Evolutionary conservation across 2,329 filamentous ascomycete genomes (phyloP).

Genomic region (Chrysosphaeria jannelii): DNA sequence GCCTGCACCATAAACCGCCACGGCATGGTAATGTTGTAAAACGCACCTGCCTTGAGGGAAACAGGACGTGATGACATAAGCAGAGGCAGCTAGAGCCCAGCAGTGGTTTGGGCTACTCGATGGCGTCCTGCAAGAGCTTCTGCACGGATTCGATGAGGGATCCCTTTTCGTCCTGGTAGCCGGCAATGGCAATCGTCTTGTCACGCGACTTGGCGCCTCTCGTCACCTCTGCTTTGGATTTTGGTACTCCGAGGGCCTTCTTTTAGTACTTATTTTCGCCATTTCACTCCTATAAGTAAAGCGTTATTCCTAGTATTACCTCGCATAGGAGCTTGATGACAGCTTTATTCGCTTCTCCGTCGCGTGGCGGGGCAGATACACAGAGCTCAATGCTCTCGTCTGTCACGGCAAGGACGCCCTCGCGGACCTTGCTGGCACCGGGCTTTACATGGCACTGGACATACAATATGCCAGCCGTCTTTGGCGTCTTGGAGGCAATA

Average conservation of each 20-base stretch:
- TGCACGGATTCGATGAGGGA: no score
- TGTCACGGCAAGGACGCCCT: conserved; percentile 26
- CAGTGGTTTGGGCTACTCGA: no score
- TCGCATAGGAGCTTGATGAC: conserved; percentile 30
- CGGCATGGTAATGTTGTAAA: no score
- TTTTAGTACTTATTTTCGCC: neutral
- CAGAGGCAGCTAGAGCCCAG: no score
- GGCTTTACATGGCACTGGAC: conserved; percentile 38
- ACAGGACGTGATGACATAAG: no score
- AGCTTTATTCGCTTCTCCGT: conserved; percentile 39
- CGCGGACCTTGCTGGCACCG: conserved; percentile 26
- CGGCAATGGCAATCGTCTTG: conserved; percentile 22
- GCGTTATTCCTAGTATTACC: conserved; percentile 12
- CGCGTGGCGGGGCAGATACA: conserved; percentile 30
- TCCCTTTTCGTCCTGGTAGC: no score
- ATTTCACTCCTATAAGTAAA: neutral
- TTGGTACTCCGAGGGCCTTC: conserved; percentile 28
- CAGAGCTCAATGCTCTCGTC: conserved; percentile 29
- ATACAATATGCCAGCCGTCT: conserved; percentile 17
- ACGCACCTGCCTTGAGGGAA: no score
- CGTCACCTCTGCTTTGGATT: conserved; percentile 29
- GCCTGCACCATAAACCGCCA: no score
- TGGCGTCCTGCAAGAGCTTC: no score
- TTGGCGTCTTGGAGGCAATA: conserved; percentile 17
- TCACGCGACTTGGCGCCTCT: conserved; percentile 32